Evolutionary conservation across 139 green algal species (phyloP), one percentile per base, ranked within the genome.

Genomic region (Tetradesmus lagerheimii): DNA sequence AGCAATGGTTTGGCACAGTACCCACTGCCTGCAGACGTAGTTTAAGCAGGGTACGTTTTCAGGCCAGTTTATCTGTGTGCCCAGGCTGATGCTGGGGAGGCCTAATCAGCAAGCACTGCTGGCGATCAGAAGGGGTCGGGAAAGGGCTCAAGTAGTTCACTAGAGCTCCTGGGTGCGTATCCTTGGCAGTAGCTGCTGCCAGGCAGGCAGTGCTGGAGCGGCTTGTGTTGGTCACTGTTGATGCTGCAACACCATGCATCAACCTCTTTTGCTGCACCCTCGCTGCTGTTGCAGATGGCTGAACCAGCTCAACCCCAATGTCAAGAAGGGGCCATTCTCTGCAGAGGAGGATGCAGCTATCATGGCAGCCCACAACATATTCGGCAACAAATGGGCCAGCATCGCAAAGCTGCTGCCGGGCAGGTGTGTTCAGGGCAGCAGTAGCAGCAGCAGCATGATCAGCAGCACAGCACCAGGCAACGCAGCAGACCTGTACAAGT

Each of bases 391-490:
- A 86, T 96, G 94, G 94, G 91, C 96, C 47, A 90, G 88, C 74
- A 98, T 98, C 78, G 94, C 96, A 38, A 96, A 96, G 80, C 87
- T 96, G 57, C 93, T 99, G 57, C 95, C 95, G 0, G 97, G 97
- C 14, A 91, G 91, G 91, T 93, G 79, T 25, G 91, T 87, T n/a
- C 53, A 18, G 14, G 37, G 15, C 14, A n/a, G 14, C 18, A 53
- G 85, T 66, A n/a, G 29, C 38, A 64, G 38, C 64, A 53, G 43
- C 31, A 67, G 18, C 45, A n/a, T 45, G 80, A 3, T 31, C 31
- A n/a, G n/a, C 34, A 80, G 34, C 23, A n/a, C 38, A 80, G 64
- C 81, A 75, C 50, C 50, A 35, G 16, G 25, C 25, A 29, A 6
- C 4, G 25, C 6, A 47, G 16, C 20, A 1, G 8, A 50, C 3